phyloP scores from a whole-genome alignment of 345 rosid species.

The Mercurialis annua region DNA sequence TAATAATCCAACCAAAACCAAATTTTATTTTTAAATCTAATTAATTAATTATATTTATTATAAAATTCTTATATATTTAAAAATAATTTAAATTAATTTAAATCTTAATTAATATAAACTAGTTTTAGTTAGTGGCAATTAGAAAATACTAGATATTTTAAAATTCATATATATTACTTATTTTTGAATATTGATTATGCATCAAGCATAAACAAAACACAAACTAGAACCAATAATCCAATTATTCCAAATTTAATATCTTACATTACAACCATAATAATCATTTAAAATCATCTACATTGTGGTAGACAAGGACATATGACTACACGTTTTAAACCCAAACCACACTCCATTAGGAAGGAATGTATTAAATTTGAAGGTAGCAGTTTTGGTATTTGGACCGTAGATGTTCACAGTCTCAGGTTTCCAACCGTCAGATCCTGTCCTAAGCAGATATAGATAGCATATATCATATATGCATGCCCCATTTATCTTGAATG shows the following conservation, averaged over 20 bases:
- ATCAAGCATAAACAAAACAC: no score
- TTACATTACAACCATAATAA: not conserved
- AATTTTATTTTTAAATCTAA: no score
- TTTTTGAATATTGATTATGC: no score
- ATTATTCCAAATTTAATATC: not conserved
- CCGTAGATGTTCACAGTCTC: constrained; percentile 44
- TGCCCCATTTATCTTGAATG: constrained; percentile 53
- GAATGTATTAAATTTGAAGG: constrained; percentile 43
- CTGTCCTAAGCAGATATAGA: constrained; percentile 41
- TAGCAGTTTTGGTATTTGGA: constrained; percentile 34
- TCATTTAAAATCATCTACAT: not conserved
- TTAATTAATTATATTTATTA: no score
- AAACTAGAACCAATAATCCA: no score
- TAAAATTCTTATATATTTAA: no score
- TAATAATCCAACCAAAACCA: no score
- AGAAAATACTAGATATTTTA: no score
- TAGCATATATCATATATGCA: constrained; percentile 50
- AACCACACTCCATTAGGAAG: constrained; percentile 52
- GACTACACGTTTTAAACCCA: constrained; percentile 41
- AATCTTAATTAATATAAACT: no score
- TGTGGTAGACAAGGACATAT: not conserved
- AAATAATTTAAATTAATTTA: no score
- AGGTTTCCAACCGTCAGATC: constrained; percentile 70
- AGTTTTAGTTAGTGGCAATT: no score
- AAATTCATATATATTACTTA: no score